Evolutionary conservation across 1,284 basidiomycete genomes (phyloP).

Genomic region (Sanguinoderma infundibulare): DNA sequence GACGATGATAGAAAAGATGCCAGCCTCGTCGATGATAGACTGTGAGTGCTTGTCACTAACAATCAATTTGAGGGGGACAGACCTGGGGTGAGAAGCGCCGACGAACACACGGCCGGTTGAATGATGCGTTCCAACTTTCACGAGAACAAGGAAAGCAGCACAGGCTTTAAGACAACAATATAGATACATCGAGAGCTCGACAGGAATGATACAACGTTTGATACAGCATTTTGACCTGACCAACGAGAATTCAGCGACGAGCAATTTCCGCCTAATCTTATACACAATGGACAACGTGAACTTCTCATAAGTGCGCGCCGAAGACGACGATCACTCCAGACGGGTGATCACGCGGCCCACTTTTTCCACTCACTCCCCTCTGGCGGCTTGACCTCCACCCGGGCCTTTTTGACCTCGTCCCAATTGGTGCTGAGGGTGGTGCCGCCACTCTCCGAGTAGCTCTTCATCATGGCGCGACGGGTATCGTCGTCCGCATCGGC

Average conservation of each 20-base stretch:
- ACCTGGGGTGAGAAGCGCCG: too few relatives aligned
- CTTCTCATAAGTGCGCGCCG: not conserved
- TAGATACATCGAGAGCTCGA: constrained; percentile 6
- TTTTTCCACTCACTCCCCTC: constrained; percentile 82
- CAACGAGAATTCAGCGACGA: not conserved
- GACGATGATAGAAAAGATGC: too few relatives aligned
- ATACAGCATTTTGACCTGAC: not conserved
- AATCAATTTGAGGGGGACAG: too few relatives aligned
- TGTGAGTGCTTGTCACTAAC: too few relatives aligned
- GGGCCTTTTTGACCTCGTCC: constrained; percentile 78
- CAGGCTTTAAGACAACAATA: not conserved
- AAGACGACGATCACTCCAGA: not conserved
- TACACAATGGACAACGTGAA: not conserved
- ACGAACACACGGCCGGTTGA: not conserved
- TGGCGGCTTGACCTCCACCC: constrained; percentile 80
- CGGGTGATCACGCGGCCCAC: constrained; percentile 48
- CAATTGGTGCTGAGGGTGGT: constrained; percentile 95
- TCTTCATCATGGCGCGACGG: constrained; percentile 94
- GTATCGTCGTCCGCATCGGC: constrained; percentile 88
- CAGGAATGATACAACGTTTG: not conserved
- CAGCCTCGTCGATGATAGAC: too few relatives aligned
- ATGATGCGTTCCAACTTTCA: not conserved
- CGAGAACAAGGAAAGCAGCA: not conserved
- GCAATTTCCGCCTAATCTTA: not conserved
- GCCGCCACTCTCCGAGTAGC: constrained; percentile 89